A percentile compares a stretch with the other conserved stretches of the same genome.
Evolutionary conservation across 768 basidiomycete species (phyloP).

Genomic region (Rubroboletus satanas): DNA sequence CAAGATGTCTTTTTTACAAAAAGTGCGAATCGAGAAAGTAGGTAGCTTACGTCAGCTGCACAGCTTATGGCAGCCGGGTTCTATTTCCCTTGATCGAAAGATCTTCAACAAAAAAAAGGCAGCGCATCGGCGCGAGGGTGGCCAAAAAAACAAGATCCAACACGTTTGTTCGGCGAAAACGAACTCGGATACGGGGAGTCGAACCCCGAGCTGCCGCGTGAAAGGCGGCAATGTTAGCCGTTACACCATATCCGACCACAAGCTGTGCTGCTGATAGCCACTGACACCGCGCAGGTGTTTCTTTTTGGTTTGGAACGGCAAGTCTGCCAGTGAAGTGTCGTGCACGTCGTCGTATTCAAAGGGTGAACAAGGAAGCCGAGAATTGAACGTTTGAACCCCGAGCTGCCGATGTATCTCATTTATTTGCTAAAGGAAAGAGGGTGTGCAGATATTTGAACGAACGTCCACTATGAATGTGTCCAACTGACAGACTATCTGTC

Average conservation of each 20-base stretch:
- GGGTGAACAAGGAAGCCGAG: neutral
- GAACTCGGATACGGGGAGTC: neutral
- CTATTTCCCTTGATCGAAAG: neutral
- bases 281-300: neutral
- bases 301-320: too few species aligned
- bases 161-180: neutral
- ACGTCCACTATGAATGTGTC: neutral
- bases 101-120: neutral
- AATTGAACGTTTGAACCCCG: conserved; percentile 26
- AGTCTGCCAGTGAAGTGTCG: neutral
- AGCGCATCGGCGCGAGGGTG: neutral
- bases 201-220: conserved; percentile 44
- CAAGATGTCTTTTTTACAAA: too few species aligned
- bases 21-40: neutral
- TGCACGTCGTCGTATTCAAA: neutral
- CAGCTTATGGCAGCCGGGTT: neutral
- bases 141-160: too few species aligned
- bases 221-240: conserved; percentile 66
- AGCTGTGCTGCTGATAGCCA: neutral
- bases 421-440: neutral
- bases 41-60: neutral
- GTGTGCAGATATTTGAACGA: neutral
- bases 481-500: neutral
- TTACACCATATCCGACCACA: conserved; percentile 54
- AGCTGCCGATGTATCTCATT: conserved; percentile 29